A percentile compares a stretch with the other conserved stretches of the same genome.
Evolutionary conservation across 352 stramenopile species (phyloP).

Genomic region (Globisporangium middletonii): DNA sequence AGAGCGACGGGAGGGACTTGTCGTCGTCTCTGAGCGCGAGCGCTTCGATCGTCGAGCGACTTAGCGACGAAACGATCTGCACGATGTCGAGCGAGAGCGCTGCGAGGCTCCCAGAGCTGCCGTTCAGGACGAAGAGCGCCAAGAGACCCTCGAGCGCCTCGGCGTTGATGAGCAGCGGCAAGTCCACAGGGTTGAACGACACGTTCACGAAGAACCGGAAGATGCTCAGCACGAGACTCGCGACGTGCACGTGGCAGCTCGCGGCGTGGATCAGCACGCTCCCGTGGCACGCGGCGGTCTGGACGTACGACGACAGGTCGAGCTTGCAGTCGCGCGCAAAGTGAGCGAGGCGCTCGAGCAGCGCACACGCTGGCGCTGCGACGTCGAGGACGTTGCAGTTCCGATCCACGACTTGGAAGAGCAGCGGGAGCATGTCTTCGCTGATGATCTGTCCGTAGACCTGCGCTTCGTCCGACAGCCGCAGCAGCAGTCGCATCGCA

Average conservation of each 20-base stretch:
- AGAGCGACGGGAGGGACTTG: slow-evolving; percentile 50
- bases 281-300: slow-evolving; percentile 23
- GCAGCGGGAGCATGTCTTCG: slow-evolving; percentile 34
- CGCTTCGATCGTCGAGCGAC: slow-evolving; percentile 31
- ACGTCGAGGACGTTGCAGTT: slow-evolving; percentile 50
- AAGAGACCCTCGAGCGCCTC: slow-evolving; percentile 55
- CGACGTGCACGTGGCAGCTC: slow-evolving; percentile 23
- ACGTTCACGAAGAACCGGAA: slow-evolving; percentile 62
- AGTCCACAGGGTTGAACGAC: slow-evolving; percentile 36
- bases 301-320: slow-evolving; percentile 47
- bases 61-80: slow-evolving; percentile 36
- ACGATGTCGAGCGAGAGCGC: slow-evolving; percentile 33
- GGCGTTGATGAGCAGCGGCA: slow-evolving; percentile 45
- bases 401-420: slow-evolving; percentile 55
- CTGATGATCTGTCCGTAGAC: slow-evolving; percentile 56
- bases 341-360: slow-evolving; percentile 66
- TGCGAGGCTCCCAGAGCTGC: slow-evolving; percentile 18
- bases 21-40: slow-evolving; percentile 41
- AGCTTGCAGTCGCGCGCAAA: slow-evolving; percentile 52
- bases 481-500: slow-evolving; percentile 29
- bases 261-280: slow-evolving; percentile 37
- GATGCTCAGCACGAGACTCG: slow-evolving; percentile 23
- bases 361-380: slow-evolving; percentile 33
- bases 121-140: slow-evolving; percentile 40
- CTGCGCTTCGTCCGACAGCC: slow-evolving; percentile 25